Base-by-base conservation (phyloP, 192 early-diverging fungal species). In the Coemansia sp. region DNA sequence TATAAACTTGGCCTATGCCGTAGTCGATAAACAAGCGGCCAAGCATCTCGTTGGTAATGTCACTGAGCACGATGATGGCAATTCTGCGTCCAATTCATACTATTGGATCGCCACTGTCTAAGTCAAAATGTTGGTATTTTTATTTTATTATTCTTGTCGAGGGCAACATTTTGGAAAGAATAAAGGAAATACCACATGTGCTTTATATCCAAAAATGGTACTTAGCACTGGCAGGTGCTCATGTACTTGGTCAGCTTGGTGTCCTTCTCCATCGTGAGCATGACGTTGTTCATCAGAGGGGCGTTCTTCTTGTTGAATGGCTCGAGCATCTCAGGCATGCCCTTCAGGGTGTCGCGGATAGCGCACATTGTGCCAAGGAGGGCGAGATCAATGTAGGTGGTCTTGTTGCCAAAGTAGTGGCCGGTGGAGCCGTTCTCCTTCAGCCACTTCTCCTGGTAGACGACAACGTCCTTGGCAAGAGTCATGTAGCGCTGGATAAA, bases 401-500 rank as follows among this genome's bases (percentile, higher is more conserved):
- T 71, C 36, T 68, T 53, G 36, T 68, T 63, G 41, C 86, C 84
- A 57, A 88, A 71, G 44, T 82, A 87, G 46, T 88, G 86, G 0
- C 87, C 85, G 29, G 82, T 88, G 24, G 71, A 67, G 0, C 87
- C 87, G 53, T 88, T 87, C 37, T 85, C 75, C 33, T 57, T 57
- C 62, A 87, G 59, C 13, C 80, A 53, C 31, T 73, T 66, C 37
- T 84, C 83, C 39, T 87, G 87, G 16, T 73, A 70, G 2, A 36
- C 40, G 59, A 85, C 61, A 1, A 75, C 46, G 35, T 66, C 60
- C 34, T 50, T 51, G 11, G 67, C 62, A 42, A 41, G 34, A 6
- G 41, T 37, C 37, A 67, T 44, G 67, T 76, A 69, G 56, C 11
- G 14, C 17, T 56, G 53, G 53, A 56, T 6, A 56, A 56, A 56